These are phyloP conservation scores for Capronia coronata DNA, from an alignment of 2,329 filamentous ascomycete species.

Conservation along the genomic window DNA sequence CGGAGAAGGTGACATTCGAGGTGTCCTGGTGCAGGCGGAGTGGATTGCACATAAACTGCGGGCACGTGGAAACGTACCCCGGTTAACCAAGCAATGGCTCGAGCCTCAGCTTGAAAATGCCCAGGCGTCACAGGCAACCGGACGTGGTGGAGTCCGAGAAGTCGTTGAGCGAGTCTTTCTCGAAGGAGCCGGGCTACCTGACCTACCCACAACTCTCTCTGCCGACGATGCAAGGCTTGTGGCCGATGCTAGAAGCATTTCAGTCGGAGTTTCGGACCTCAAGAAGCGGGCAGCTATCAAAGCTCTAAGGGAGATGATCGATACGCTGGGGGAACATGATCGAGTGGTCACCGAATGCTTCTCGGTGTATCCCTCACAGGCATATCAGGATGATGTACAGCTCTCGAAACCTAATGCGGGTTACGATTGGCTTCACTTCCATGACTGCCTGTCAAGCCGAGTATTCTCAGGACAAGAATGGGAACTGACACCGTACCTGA, in stretches of 20 bases:
- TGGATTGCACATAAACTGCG: conserved; percentile 58
- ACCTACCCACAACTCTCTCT: conserved; percentile 38
- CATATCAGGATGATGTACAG: conserved; percentile 88
- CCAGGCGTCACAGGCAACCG: conserved; percentile 51
- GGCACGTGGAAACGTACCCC: conserved; percentile 32
- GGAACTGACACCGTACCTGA: conserved; percentile 83
- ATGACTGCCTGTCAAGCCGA: conserved; percentile 72
- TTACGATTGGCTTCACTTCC: conserved; percentile 94
- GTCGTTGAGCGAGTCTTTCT: conserved; percentile 61
- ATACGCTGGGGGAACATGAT: conserved; percentile 57
- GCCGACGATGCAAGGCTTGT: conserved; percentile 35
- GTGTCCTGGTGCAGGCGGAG: conserved; percentile 58
- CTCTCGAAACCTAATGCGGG: conserved; percentile 79
- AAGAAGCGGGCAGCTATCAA: conserved; percentile 55
- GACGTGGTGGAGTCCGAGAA: conserved; percentile 57
- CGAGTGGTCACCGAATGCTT: conserved; percentile 67
- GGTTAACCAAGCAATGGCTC: conserved; percentile 54
- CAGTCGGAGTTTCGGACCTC: conserved; percentile 54
- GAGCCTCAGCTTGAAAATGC: conserved; percentile 52
- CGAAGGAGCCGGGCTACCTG: conserved; percentile 57
- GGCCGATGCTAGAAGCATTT: conserved; percentile 32
- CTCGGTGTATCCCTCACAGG: conserved; percentile 72
- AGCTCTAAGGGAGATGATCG: conserved; percentile 55
- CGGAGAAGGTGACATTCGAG: conserved; percentile 54
- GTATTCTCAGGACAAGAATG: conserved; percentile 84